Conservation (phyloP, 1,284 basidiomycete species). For the Tremellales sp. region DNA sequence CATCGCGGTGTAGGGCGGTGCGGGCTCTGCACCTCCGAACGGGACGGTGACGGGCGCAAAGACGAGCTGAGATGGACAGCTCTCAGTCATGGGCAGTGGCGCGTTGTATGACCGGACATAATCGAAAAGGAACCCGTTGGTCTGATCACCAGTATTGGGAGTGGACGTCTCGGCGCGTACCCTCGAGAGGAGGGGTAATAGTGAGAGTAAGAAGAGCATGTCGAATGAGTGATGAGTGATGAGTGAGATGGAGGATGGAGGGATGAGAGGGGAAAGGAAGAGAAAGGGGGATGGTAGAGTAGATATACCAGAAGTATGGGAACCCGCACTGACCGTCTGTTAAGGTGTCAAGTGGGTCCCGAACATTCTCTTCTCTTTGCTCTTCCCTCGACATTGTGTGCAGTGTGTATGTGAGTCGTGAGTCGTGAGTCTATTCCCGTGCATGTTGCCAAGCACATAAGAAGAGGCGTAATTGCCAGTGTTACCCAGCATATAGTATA, state of each 20-base stretch:
- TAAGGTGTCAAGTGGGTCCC: too few species aligned
- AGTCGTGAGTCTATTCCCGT: too few species aligned
- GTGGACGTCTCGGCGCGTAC: slow-evolving; percentile 16
- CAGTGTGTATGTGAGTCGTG: too few species aligned
- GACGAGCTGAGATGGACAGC: slow-evolving; percentile 19
- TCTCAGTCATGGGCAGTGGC: slow-evolving; percentile 15
- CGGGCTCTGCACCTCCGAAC: neutral
- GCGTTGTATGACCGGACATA: slow-evolving; percentile 11
- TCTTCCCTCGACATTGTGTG: too few species aligned
- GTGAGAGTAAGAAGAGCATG: slow-evolving; percentile 1
- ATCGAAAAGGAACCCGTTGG: slow-evolving; percentile 20
- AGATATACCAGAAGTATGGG: too few species aligned
- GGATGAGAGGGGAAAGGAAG: too few species aligned
- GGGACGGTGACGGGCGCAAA: neutral
- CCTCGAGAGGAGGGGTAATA: slow-evolving; percentile 1
- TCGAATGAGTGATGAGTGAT: neutral
- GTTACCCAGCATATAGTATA: too few species aligned
- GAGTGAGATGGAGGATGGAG: neutral
- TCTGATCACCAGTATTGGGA: slow-evolving; percentile 32
- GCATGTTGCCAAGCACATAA: too few species aligned
- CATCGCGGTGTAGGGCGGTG: neutral
- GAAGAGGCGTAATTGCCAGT: too few species aligned
- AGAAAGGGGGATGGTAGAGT: neutral
- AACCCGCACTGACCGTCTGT: too few species aligned
- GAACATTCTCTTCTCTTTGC: too few species aligned